Percentiles rank a stretch among this genome's conserved stretches.
Evolutionary conservation across 805 yeast genomes (phyloP).

Genomic region (Babjeviella inositovora): DNA sequence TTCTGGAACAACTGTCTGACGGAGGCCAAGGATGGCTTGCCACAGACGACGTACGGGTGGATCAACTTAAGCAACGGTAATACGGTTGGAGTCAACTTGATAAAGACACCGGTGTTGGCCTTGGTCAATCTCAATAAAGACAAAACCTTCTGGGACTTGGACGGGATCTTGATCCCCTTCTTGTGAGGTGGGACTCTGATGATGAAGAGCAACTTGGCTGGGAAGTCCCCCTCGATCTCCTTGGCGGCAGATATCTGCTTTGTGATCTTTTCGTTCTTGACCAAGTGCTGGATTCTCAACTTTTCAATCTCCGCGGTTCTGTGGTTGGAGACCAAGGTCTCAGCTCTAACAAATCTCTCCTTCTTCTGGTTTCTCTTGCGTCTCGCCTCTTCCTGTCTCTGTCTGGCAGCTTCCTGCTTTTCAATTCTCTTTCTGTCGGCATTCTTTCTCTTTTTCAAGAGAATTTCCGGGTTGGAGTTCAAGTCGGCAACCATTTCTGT

Average conservation of each 20-base stretch:
- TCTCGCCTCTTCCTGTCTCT: slow-evolving; percentile 27
- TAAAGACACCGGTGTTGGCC: slow-evolving; percentile 55
- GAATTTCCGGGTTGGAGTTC: slow-evolving; percentile 61
- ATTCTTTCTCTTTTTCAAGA: slow-evolving; percentile 65
- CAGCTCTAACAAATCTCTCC: slow-evolving; percentile 56
- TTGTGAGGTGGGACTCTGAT: slow-evolving; percentile 45
- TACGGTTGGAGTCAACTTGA: slow-evolving; percentile 42
- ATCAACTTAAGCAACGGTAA: slow-evolving; percentile 50
- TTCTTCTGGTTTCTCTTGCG: slow-evolving; percentile 23
- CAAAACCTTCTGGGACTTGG: slow-evolving; percentile 43
- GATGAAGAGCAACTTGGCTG: slow-evolving; percentile 41
- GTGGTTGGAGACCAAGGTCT: slow-evolving; percentile 51
- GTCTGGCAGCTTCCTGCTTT: slow-evolving; percentile 50
- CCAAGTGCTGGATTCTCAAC: slow-evolving; percentile 49
- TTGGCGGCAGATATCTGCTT: slow-evolving; percentile 20
- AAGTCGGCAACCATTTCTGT: slow-evolving; percentile 21
- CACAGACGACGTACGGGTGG: slow-evolving; percentile 60
- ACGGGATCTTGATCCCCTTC: slow-evolving; percentile 47
- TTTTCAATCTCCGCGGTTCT: slow-evolving; percentile 51
- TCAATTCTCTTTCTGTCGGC: slow-evolving; percentile 60
- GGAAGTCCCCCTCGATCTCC: slow-evolving; percentile 6
- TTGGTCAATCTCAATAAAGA: slow-evolving; percentile 42
- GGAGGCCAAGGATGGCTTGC: slow-evolving; percentile 58
- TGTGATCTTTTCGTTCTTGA: slow-evolving; percentile 27
- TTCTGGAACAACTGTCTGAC: slow-evolving; percentile 63